These are phyloP conservation scores for Paramyrothecium roridum DNA, from an alignment of 2,329 filamentous ascomycete species.

Conservation along the genomic window DNA sequence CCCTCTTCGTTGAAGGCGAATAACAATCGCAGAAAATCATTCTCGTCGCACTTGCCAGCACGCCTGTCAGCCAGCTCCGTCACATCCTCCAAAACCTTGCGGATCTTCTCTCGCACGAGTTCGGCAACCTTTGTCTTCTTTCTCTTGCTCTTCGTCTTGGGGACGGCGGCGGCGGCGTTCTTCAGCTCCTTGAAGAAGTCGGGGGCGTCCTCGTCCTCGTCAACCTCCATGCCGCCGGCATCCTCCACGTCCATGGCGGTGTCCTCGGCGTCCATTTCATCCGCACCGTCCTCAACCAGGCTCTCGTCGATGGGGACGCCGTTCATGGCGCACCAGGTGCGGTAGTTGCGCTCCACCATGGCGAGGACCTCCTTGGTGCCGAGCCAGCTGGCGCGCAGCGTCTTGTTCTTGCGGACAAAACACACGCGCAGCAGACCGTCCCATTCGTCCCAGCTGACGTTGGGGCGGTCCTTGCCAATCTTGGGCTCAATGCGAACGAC, in stretches of 20 bases:
- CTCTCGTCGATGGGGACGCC: conserved; percentile 75
- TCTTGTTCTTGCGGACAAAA: conserved; percentile 80
- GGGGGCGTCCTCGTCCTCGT: conserved; percentile 70
- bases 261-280: conserved; percentile 35
- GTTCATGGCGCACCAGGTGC: conserved; percentile 86
- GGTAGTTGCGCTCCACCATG: conserved; percentile 83
- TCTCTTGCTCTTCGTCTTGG: conserved; percentile 65
- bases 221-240: conserved; percentile 48
- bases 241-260: conserved; percentile 41
- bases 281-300: conserved; percentile 39
- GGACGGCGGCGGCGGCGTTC: conserved; percentile 28
- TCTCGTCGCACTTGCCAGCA: conserved; percentile 85
- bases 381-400: conserved; percentile 76
- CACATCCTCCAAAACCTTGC: conserved; percentile 76
- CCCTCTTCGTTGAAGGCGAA: conserved; percentile 85
- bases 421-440: conserved; percentile 80
- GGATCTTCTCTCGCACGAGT: conserved; percentile 82
- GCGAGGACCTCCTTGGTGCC: conserved; percentile 76
- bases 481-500: conserved; percentile 91
- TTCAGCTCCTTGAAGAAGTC: conserved; percentile 75
- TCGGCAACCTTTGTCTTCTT: conserved; percentile 78
- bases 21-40: conserved; percentile 81
- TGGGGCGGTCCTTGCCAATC: conserved; percentile 69
- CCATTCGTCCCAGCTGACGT: conserved; percentile 93
- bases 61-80: conserved; percentile 80